Base-by-base conservation (phyloP, 2,329 filamentous ascomycete species). In the Phyllosticta citribraziliensis region DNA sequence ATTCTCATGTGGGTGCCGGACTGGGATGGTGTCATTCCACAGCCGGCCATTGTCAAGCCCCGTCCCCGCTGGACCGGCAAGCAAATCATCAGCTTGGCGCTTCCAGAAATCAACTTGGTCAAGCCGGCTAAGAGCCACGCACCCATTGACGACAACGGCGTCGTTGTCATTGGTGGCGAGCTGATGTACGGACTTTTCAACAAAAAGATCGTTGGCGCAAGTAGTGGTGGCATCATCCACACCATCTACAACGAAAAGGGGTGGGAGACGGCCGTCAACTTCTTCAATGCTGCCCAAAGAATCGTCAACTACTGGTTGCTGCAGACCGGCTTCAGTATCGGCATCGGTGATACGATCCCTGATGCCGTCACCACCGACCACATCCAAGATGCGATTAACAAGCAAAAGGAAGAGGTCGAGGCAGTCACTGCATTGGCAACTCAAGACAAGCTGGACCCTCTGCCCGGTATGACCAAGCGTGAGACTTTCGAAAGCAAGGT, bases 401-500 rank as follows among this genome's bases (percentile, higher is more conserved):
- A 83, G 51, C 86, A 95, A 69, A 99, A 99, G 79, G 80, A 80
- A 0, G 85, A 92, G 66, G 92, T 99, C 61, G 84, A 86, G 52
- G 77, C 81, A 2, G 83, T 96, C 62, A 94, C 92, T 10, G 80
- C 81, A 5, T 80, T 84, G 70, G 95, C 95, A 1, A 95, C 92
- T 3, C 85, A 86, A 57, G 96, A 97, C 73, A 81, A 87, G 67
- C 84, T 99, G 55, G 94, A 99, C 74, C 85, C 92, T n/a, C 78
- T 94, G 59, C 94, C 94, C 52, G 94, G 94, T 83, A 97, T 99
- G 92, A 99, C 95, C 66, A 88, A 99, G 63, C 89, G 95, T 80
- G 91, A 96, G 72, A 97, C 94, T 0, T 99, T 99, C 72, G 94
- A 99, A 77, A 95, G 89, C 78, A 93, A 95, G 77, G 94, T 97